These are phyloP conservation scores for Populus trichocarpa DNA, from an alignment of 441 rosid species.

Conservation along the genomic window DNA sequence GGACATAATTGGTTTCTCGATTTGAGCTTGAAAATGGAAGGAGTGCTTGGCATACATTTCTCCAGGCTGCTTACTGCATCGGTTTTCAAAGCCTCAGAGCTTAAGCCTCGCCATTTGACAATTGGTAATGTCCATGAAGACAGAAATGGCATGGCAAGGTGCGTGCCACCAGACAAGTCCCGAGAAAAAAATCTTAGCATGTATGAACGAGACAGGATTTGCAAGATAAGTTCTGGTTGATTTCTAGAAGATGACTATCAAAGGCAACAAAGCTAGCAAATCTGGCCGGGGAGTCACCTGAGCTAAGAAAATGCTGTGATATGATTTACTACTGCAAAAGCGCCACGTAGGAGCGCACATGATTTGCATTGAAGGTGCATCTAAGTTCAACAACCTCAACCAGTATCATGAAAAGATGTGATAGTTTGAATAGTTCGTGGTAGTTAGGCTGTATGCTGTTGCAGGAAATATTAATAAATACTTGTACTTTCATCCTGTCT, in stretches of 20 bases:
- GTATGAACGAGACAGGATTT: not conserved
- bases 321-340: not conserved
- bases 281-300: not conserved
- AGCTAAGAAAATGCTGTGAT: not conserved
- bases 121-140: not conserved
- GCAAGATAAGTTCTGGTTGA: not conserved
- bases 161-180: not conserved
- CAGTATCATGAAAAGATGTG: not conserved
- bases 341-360: not conserved
- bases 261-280: too few species aligned
- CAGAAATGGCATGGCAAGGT: not conserved
- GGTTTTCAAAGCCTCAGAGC: not conserved
- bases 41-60: not conserved
- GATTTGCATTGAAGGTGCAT: not conserved
- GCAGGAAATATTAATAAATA: not conserved
- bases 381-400: not conserved
- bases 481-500: not conserved
- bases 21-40: not conserved
- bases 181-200: not conserved
- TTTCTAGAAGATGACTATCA: not conserved
- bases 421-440: not conserved
- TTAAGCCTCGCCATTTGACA: not conserved
- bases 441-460: not conserved
- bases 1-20: not conserved
- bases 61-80: not conserved